Evolutionary conservation across 495 filamentous ascomycete genomes (phyloP), one percentile per base, ranked within the genome.

Genomic region (Penicillium ucsense): DNA sequence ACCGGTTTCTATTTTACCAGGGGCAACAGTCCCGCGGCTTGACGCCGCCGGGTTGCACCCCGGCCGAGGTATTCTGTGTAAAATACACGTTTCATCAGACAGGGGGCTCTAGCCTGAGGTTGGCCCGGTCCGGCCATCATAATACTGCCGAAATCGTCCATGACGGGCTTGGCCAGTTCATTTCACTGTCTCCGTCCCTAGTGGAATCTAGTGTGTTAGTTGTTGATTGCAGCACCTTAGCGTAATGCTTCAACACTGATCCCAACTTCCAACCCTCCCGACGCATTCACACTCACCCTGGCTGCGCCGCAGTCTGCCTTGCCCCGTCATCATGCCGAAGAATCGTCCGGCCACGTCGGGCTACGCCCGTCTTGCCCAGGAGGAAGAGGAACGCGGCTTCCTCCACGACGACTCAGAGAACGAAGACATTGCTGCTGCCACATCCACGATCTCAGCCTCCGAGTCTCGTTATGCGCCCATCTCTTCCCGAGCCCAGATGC

Each of bases 301-400:
- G 20, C 20, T 20, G 20, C 20, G 20, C 20, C 20, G 20, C 20
- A 20, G 20, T 20, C 20, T 20, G 20, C 20, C 20, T 20, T 20
- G 20, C 20, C 20, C 51, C 34, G 43, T 43, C 54, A 67, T 45
- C 43, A 78, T 78, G 75, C 73, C 75, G 40, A 76, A 75, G 57
- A 67, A 67, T 38, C 67, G 85, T 51, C 86, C 86, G 39, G 77
- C 86, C 34, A 89, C 85, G 8, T 94, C 89, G 35, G 90, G 90
- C 52, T 96, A 96, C 67, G 89, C 88, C 54, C 84, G 86, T 49
- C 82, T 96, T 49, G 88, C 88, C 44, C 89, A 96, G 68, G 89
- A 87, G 50, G 89, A 94, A 64, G 84, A 90, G 54, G 77, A 81
- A 48, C 66, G 70, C 54, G 62, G 64, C 41, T 69, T 72, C 44